Evolutionary conservation across 169 alveolate genomes (phyloP).

Genomic region (Fabrea salina): DNA sequence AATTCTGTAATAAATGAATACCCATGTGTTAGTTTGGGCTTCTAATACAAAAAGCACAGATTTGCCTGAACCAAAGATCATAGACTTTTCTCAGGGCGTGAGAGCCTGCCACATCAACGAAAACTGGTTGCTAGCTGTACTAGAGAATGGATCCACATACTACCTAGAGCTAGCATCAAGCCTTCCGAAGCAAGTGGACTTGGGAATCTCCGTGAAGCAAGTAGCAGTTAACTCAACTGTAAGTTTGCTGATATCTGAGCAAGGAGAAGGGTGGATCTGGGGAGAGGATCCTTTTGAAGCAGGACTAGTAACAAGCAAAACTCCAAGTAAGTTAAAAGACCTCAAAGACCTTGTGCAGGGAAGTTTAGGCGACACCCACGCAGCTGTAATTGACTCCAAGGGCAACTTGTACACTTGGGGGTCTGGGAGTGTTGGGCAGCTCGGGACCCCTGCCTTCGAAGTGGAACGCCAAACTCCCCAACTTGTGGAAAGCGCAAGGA

Average conservation of each 20-base stretch:
- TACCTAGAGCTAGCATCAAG: no score
- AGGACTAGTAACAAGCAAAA: background rate
- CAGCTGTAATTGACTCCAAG: slow-evolving; percentile 18
- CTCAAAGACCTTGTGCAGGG: background rate
- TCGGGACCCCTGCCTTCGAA: slow-evolving; percentile 13
- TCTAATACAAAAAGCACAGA: no score
- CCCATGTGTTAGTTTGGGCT: no score
- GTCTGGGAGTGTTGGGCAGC: slow-evolving; percentile 33
- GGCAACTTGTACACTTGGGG: slow-evolving; percentile 53
- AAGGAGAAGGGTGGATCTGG: background rate
- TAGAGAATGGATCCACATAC: no score
- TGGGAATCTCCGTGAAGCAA: background rate
- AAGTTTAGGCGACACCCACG: slow-evolving; percentile 39
- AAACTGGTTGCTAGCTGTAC: no score
- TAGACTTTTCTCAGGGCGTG: no score
- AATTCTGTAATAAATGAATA: no score
- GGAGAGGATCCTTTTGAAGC: background rate
- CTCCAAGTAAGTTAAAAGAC: background rate
- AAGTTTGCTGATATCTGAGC: background rate
- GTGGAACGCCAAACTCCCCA: slow-evolving; percentile 5
- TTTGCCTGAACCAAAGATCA: no score
- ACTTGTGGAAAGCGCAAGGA: slow-evolving; percentile 10
- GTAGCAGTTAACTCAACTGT: background rate
- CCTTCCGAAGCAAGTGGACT: no score
- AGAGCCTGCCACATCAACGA: no score